These are phyloP conservation scores for Dysphania ambrosioides DNA, from an alignment of 148 eudicot genomes.

Conservation along the genomic window DNA sequence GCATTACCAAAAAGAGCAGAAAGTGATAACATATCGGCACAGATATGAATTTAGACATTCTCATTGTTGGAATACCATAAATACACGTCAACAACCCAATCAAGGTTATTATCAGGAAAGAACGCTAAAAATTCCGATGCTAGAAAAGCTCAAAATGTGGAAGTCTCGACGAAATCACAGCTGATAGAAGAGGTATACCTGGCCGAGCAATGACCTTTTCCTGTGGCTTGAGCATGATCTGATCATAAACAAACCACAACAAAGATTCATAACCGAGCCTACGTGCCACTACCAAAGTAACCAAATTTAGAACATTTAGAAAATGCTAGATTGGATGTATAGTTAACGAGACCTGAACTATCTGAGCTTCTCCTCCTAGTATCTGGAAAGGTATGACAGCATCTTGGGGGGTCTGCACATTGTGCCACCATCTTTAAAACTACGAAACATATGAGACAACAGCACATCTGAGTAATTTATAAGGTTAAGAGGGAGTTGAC, in stretches of 20 bases:
- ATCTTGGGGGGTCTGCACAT: conserved; percentile 78
- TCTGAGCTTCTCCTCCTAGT: conserved; percentile 96
- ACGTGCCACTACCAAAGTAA: neutral
- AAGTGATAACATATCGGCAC: neutral
- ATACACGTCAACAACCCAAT: conserved; percentile 3
- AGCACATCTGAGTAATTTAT: conserved; percentile 1
- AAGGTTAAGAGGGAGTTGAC: too few species aligned
- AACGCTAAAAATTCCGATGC: neutral
- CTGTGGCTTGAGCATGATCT: conserved; percentile 95
- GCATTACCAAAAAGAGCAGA: neutral
- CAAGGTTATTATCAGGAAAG: neutral
- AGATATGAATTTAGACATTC: neutral
- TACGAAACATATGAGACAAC: neutral
- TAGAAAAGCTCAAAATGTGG: neutral
- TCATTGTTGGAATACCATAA: neutral
- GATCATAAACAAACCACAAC: conserved; percentile 23
- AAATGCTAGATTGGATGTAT: neutral
- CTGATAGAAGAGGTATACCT: conserved; percentile 42
- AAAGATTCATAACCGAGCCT: conserved; percentile 7
- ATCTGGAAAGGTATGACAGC: conserved; percentile 91
- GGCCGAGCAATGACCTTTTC: conserved; percentile 81
- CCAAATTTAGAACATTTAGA: neutral
- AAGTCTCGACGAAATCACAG: neutral
- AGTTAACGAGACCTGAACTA: conserved; percentile 70
- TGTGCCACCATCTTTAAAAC: conserved; percentile 2